phyloP scores from a whole-genome alignment of 768 basidiomycete species.

The Naganishia kalamii region DNA sequence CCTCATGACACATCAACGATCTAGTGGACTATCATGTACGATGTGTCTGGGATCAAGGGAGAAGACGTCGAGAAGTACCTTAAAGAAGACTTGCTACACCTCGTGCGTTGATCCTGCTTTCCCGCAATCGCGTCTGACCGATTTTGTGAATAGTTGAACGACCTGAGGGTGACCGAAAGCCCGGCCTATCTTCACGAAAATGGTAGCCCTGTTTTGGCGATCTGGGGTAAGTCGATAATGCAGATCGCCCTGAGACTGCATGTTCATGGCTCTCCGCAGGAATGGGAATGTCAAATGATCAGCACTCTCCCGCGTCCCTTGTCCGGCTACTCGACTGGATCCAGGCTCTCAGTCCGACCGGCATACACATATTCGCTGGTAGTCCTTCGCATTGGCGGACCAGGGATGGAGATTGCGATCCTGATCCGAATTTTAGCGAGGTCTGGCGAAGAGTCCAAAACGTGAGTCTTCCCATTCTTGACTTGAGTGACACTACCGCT shows the following conservation, averaged over 20 bases:
- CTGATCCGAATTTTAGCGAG: slow-evolving; percentile 59
- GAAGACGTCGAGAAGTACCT: slow-evolving; percentile 63
- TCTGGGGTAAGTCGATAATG: slow-evolving; percentile 57
- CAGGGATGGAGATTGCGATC: slow-evolving; percentile 62
- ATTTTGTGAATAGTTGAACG: slow-evolving; percentile 45
- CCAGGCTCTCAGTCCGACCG: slow-evolving; percentile 61
- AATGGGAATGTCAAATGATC: slow-evolving; percentile 60
- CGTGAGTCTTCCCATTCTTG: not conserved
- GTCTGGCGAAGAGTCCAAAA: slow-evolving; percentile 61
- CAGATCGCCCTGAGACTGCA: not conserved
- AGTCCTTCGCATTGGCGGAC: slow-evolving; percentile 70
- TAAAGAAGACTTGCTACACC: slow-evolving; percentile 59
- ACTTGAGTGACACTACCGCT: not conserved
- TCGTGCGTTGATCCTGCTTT: not conserved
- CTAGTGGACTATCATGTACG: slow-evolving; percentile 76
- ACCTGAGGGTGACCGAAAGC: slow-evolving; percentile 60
- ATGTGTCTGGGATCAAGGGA: slow-evolving; percentile 68
- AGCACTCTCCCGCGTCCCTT: slow-evolving; percentile 60
- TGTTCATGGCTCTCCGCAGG: slow-evolving; percentile 48
- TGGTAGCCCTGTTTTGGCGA: slow-evolving; percentile 62
- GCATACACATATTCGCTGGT: slow-evolving; percentile 67
- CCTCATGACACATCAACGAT: not conserved
- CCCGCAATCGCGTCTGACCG: not conserved
- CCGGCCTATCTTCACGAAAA: slow-evolving; percentile 68
- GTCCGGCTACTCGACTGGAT: slow-evolving; percentile 57